Evolutionary conservation across 495 filamentous ascomycete genomes (phyloP).

Genomic region (Xylaria grammica): DNA sequence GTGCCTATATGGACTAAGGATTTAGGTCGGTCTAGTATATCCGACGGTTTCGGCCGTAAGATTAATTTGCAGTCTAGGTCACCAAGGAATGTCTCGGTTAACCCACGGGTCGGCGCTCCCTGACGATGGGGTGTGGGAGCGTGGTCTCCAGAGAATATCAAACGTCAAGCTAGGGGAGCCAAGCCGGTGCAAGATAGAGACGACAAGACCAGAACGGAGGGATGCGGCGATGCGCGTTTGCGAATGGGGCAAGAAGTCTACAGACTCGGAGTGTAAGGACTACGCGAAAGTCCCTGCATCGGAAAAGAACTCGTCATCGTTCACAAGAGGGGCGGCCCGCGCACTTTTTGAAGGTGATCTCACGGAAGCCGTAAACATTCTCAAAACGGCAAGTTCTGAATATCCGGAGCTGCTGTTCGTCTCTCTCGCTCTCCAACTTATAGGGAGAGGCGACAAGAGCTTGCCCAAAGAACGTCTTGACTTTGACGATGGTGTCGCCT

Average conservation of each 20-base stretch:
- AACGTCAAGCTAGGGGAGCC: constrained; percentile 43
- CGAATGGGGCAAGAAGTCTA: constrained; percentile 61
- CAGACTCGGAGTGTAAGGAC: constrained; percentile 60
- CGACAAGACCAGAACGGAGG: constrained; percentile 73
- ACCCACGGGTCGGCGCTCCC: constrained; percentile 45
- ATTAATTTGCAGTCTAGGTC: constrained; percentile 34
- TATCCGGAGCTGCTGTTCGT: constrained; percentile 58
- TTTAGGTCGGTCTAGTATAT: constrained; percentile 56
- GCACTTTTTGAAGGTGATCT: constrained; percentile 76
- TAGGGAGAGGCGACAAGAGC: constrained; percentile 42
- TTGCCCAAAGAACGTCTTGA: constrained; percentile 45
- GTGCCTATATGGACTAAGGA: constrained; percentile 79
- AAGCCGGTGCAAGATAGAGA: constrained; percentile 54
- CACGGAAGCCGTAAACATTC: constrained; percentile 58
- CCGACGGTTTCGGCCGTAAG: neutral
- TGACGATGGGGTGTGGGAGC: constrained; percentile 55
- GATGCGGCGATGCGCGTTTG: constrained; percentile 77
- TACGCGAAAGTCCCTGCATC: constrained; percentile 54
- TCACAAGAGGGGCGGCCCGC: constrained; percentile 81
- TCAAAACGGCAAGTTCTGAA: constrained; percentile 54
- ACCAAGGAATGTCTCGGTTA: constrained; percentile 47
- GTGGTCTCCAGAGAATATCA: constrained; percentile 51
- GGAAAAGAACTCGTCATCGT: constrained; percentile 65
- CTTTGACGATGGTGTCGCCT: constrained; percentile 53
- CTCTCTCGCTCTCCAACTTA: constrained; percentile 57